Evolutionary conservation across 2,329 filamentous ascomycete species (phyloP).

Genomic region (Epichloe festucae): DNA sequence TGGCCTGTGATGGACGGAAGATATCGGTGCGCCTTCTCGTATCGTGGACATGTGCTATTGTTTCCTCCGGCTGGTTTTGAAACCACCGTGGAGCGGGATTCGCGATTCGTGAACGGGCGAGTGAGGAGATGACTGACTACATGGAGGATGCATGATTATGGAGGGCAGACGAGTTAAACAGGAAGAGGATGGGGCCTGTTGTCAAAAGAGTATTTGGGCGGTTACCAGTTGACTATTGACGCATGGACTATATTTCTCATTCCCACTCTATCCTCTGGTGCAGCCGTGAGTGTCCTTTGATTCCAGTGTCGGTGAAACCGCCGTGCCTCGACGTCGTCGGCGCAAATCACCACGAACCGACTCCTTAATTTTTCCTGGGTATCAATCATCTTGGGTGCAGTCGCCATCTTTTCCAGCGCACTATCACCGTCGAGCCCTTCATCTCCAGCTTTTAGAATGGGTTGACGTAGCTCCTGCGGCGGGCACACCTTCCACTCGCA

Average conservation of each 20-base stretch:
- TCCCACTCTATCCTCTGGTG: constrained; percentile 1
- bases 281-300: constrained; percentile 16
- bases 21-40: not conserved
- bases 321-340: constrained; percentile 20
- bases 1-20: not conserved
- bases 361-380: constrained; percentile 10
- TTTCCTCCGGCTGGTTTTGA: not conserved
- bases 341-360: constrained; percentile 22
- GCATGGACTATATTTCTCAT: constrained; percentile 15
- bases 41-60: not conserved
- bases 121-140: not conserved
- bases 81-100: not conserved
- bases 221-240: constrained; percentile 22
- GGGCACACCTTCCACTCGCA: constrained; percentile 12
- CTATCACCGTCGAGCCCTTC: constrained; percentile 6
- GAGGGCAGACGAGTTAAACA: not conserved
- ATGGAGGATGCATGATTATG: not conserved
- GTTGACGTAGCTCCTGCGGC: constrained; percentile 7
- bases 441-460: not conserved
- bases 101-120: not conserved
- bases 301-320: constrained; percentile 31
- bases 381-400: constrained; percentile 5
- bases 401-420: not conserved
- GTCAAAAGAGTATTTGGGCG: constrained; percentile 5
- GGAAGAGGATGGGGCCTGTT: not conserved